These are phyloP conservation scores for Brassica carinata DNA, from an alignment of 345 rosid species.

Conservation along the genomic window DNA sequence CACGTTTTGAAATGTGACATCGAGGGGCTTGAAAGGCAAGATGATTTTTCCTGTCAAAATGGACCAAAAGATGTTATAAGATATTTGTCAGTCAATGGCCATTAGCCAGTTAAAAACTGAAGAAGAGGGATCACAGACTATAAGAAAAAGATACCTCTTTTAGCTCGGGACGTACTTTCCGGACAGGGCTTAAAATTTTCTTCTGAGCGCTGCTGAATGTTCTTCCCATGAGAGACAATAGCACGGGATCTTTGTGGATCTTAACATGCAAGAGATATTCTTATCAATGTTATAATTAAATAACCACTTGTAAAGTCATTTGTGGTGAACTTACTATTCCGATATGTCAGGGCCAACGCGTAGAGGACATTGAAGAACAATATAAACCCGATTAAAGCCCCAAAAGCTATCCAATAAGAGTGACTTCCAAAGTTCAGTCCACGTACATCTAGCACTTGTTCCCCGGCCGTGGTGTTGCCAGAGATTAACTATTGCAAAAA, in stretches of 20 bases:
- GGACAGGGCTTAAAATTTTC: constrained; percentile 14
- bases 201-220: neutral
- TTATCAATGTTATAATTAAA: neutral
- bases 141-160: neutral
- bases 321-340: constrained; percentile 48
- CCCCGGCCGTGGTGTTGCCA: constrained; percentile 45
- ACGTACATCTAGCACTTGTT: constrained; percentile 49
- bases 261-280: neutral
- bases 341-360: constrained; percentile 51
- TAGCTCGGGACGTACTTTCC: neutral
- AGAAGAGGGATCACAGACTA: constrained; percentile 7
- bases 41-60: constrained; percentile 55
- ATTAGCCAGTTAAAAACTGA: neutral
- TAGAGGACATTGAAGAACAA: constrained; percentile 58
- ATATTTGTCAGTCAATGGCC: neutral
- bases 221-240: constrained; percentile 14
- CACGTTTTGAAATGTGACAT: constrained; percentile 63
- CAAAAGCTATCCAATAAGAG: constrained; percentile 57
- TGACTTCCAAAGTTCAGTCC: constrained; percentile 55
- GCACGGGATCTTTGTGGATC: constrained; percentile 29
- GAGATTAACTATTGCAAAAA: constrained; percentile 11
- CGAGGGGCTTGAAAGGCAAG: constrained; percentile 69
- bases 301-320: neutral
- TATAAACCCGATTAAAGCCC: constrained; percentile 53
- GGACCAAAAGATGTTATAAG: neutral